Percentiles rank a stretch among this genome's conserved stretches.
Evolutionary conservation across 495 filamentous ascomycete genomes (phyloP).

Genomic region (Neurospora sp.): DNA sequence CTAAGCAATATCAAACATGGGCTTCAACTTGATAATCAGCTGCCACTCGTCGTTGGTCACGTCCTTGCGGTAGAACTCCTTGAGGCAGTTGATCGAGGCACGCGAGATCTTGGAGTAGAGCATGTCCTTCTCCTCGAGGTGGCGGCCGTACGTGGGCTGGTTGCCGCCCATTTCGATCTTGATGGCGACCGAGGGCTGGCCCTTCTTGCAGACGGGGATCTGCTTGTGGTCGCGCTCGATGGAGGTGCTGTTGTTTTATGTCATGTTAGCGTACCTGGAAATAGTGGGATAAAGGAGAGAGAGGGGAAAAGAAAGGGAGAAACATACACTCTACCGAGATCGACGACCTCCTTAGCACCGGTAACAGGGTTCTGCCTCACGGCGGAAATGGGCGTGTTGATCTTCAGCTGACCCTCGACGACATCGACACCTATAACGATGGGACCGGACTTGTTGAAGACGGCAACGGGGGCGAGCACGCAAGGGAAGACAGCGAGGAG

Average conservation of each 20-base stretch:
- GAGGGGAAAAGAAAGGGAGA: neutral
- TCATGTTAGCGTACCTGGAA: neutral
- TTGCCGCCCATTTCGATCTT: slow-evolving; percentile 93
- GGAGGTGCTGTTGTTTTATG: slow-evolving; percentile 47
- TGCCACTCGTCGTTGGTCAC: slow-evolving; percentile 91
- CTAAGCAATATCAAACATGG: slow-evolving; percentile 69
- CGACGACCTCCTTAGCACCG: slow-evolving; percentile 69
- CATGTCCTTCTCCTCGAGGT: slow-evolving; percentile 85
- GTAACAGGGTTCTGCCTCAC: slow-evolving; percentile 73
- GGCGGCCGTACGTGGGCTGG: slow-evolving; percentile 90
- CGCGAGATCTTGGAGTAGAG: slow-evolving; percentile 84
- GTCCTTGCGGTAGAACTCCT: slow-evolving; percentile 88
- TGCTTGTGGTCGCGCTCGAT: slow-evolving; percentile 98
- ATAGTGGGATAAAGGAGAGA: slow-evolving; percentile 2
- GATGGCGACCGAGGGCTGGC: slow-evolving; percentile 89
- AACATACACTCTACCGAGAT: slow-evolving; percentile 90
- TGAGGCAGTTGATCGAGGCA: slow-evolving; percentile 83
- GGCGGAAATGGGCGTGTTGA: slow-evolving; percentile 81
- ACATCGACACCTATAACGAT: slow-evolving; percentile 97
- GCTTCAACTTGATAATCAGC: slow-evolving; percentile 86
- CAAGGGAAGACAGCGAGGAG: slow-evolving; percentile 94
- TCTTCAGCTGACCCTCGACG: slow-evolving; percentile 69
- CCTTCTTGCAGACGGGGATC: slow-evolving; percentile 82
- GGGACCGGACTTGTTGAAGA: slow-evolving; percentile 97
- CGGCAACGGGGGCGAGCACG: slow-evolving; percentile 74